Conservation (phyloP, 1,139 yeast species). For the Yamadazyma jaroonii region DNA sequence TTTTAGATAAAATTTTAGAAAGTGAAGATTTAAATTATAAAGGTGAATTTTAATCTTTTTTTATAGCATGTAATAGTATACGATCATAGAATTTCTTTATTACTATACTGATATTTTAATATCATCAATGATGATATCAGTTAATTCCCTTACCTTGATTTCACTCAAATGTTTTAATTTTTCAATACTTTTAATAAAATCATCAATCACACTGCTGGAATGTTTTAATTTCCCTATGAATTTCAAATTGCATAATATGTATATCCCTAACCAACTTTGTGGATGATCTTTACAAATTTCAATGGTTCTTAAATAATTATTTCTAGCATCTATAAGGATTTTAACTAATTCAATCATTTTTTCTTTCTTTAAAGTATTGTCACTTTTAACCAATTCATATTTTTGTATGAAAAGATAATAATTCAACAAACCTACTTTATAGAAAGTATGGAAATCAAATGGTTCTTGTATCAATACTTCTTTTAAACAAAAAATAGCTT, state of each 20-base stretch:
- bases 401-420: conserved; percentile 25
- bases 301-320: conserved; percentile 63
- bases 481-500: conserved; percentile 64
- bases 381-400: conserved; percentile 10
- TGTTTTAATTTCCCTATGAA: conserved; percentile 22
- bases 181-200: conserved; percentile 21
- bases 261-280: conserved; percentile 78
- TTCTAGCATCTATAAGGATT: conserved; percentile 36
- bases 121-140: conserved; percentile 1
- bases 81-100: conserved; percentile 1
- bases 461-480: conserved; percentile 71
- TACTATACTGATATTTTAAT: conserved; percentile 1
- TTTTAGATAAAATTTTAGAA: conserved; percentile 58
- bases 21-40: conserved; percentile 43
- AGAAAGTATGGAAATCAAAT: conserved; percentile 68
- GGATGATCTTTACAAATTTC: conserved; percentile 71
- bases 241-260: conserved; percentile 28
- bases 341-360: conserved; percentile 22
- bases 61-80: conserved; percentile 5
- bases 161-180: conserved; percentile 19
- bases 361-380: conserved; percentile 22
- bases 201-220: conserved; percentile 20
- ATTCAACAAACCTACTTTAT: conserved; percentile 48
- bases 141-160: conserved; percentile 20
- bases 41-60: conserved; percentile 43